phyloP scores from a whole-genome alignment of 108 stramenopile species.

The Skeletonema tropicum region DNA sequence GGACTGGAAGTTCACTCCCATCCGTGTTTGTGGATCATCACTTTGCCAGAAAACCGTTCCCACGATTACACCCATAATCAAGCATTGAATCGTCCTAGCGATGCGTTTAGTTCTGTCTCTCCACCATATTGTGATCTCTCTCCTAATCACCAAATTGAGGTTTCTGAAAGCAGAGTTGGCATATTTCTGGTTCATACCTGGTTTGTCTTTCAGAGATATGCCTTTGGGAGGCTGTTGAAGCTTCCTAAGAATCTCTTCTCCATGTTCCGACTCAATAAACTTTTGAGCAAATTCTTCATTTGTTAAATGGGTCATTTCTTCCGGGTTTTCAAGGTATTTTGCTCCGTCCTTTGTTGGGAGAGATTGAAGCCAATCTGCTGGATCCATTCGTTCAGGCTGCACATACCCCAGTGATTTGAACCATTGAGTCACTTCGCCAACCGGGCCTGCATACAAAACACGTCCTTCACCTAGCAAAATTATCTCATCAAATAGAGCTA shows the following conservation, averaged over 20 bases:
- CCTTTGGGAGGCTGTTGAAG: conserved; percentile 24
- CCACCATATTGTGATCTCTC: conserved; percentile 59
- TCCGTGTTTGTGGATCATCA: conserved; percentile 42
- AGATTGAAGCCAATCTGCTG: conserved; percentile 77
- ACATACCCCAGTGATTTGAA: conserved; percentile 70
- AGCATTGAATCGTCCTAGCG: conserved; percentile 50
- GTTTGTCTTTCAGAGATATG: conserved; percentile 8
- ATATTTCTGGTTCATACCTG: conserved; percentile 33
- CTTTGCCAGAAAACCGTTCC: conserved; percentile 72
- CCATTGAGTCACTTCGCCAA: conserved; percentile 60
- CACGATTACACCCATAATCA: conserved; percentile 67
- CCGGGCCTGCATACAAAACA: conserved; percentile 84
- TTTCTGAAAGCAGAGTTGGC: conserved; percentile 37
- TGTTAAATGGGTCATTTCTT: conserved; percentile 47
- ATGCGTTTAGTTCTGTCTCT: conserved; percentile 60
- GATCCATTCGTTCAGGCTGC: conserved; percentile 75
- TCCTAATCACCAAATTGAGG: conserved; percentile 45
- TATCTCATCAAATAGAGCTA: conserved; percentile 89
- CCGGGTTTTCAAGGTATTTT: conserved; percentile 32
- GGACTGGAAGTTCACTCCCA: conserved; percentile 62
- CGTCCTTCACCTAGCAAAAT: conserved; percentile 83
- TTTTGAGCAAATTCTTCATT: conserved; percentile 61
- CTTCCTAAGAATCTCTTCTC: conserved; percentile 42
- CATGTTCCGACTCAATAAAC: conserved; percentile 51
- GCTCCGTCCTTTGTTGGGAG: conserved; percentile 64